Base-by-base conservation (phyloP, 78 protist species). In the Chrysochromulina tobinii region DNA sequence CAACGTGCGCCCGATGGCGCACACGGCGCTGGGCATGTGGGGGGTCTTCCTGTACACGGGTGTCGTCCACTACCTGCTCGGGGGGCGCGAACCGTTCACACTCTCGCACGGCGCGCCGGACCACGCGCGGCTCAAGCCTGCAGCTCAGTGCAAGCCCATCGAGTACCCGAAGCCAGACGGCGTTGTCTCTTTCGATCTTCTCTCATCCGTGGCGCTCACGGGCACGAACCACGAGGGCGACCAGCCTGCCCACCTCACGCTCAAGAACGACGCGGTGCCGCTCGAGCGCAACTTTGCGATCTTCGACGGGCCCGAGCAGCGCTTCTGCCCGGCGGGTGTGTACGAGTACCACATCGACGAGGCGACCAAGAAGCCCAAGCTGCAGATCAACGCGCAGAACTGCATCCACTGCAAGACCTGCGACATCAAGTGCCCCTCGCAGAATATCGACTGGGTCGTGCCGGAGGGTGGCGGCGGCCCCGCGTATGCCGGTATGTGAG, bases 391-490 rank as follows among this genome's bases (percentile, higher is more conserved):
- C 91, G 98, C 99, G n/a, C 98, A 96, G 79, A 98, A 98, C 93
- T 98, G 99, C 96, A 90, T 98, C 48, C 99, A 98, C 92, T 98
- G 99, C 98, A 98, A 98, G 96, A 94, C 98, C 20, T 98, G 99
- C 94, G 98, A 97, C 93, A 98, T 98, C 94, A 98, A 98, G 94
- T 97, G 95, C 83, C 98, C 99, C 58, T 61, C 91, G 17, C 98
- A 98, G 89, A 96, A 97, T 93, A 98, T 98, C 88, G 93, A 98
- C 88, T 98, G 96, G 96, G 81, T 90, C 25, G 96, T 91, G 51
- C 99, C 99, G 8, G 98, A 97, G 95, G 97, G 98, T 55, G 94
- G 96, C 55, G 98, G 98, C 53, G 99, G 99, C 87, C 99, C 99
- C 17, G 90, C 90, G 54, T 97, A 96, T 84, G 15, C 58, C 20